Evolutionary conservation across 2,329 filamentous ascomycete species (phyloP), one percentile per base, ranked within the genome.

Genomic region (Hymenoscyphus repandus): DNA sequence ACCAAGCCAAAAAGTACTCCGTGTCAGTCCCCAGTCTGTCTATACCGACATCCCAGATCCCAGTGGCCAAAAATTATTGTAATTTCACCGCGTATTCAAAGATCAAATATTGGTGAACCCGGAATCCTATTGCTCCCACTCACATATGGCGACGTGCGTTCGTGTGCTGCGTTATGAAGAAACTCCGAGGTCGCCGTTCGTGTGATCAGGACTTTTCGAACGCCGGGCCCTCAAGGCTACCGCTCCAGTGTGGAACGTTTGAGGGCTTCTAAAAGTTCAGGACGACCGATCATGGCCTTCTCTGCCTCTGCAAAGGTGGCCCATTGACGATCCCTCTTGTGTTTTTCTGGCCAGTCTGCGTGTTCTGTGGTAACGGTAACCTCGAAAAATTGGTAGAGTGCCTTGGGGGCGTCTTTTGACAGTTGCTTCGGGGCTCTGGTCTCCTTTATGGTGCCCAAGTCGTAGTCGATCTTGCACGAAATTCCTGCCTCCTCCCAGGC

Each of bases 401-500:
- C 79, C 62, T 77, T 77, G 50, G 79, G 74, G 42, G 74, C 72
- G 57, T 82, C 78, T 67, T 83, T 82, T 54, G 82, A 81, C 60
- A 82, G 73, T 54, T 83, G 80, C 68, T 92, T 92, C 34, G 88
- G 89, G 6, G 89, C 79, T 51, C 90, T 82, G 68, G 83, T 87
- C 71, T 99, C 93, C 49, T 84, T 74, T 61, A 99, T 95, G 58
- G 86, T 79, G 57, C 91, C 91, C 45, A 99, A 79, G 69, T 96
- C 90, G 67, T 85, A 86, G 62, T 86, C 84, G 69, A 96, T 85
- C 52, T 81, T 85, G 70, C 92, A 88, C 63, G 87, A 77, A 64
- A 97, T 95, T 64, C 93, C 93, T 38, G 91, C 93, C 73, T 97
- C 93, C 74, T 97, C 93, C 93, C 93, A 97, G 54, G 93, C 93